These are phyloP conservation scores for Pittosporum tobira DNA, from an alignment of 129 eudicot genomes.

Conservation along the genomic window DNA sequence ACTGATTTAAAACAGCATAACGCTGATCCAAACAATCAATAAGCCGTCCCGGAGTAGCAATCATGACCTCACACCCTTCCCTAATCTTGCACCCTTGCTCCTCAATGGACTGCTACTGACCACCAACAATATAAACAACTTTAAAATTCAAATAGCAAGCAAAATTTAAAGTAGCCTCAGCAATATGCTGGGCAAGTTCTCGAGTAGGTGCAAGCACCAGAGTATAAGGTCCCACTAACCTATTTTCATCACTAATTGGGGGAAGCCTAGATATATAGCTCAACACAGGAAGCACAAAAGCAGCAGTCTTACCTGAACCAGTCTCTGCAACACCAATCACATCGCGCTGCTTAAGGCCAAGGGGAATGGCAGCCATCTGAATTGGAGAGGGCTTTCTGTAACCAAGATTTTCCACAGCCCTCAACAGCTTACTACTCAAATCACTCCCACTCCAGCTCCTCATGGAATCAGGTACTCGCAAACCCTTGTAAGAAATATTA, in stretches of 20 bases:
- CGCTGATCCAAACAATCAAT: neutral
- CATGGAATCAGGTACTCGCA: no score
- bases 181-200: neutral
- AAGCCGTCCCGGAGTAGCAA: neutral
- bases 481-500: no score
- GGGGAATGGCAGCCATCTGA: no score
- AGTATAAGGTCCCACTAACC: neutral
- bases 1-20: neutral
- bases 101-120: neutral
- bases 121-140: conserved; percentile 4
- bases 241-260: neutral
- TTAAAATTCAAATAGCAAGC: neutral
- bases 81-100: neutral
- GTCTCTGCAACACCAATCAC: no score
- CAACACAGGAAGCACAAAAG: no score
- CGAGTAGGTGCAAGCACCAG: neutral
- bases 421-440: no score
- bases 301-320: no score
- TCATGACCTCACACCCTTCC: conserved; percentile 1
- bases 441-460: no score
- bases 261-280: no score
- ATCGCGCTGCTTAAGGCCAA: no score
- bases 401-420: no score
- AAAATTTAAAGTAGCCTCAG: neutral
- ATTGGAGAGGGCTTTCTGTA: no score